Percentiles rank a stretch among this genome's conserved stretches.
Conservation (phyloP, 108 stramenopile genomes). For the Schizochytrium sp. region DNA sequence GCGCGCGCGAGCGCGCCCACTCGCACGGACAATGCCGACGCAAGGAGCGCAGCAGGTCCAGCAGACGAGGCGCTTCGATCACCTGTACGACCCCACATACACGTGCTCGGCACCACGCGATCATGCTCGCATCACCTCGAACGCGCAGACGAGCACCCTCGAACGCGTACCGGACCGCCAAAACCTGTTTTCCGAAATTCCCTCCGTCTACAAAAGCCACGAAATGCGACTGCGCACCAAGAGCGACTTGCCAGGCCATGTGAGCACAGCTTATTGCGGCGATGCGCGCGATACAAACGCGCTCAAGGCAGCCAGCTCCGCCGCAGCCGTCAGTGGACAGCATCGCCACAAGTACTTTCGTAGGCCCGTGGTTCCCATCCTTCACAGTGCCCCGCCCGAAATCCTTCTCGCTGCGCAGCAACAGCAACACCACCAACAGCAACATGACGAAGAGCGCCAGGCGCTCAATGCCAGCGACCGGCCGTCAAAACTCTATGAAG, state of each 20-base stretch:
- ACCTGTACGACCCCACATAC: not conserved
- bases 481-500: not conserved
- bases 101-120: not conserved
- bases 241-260: not conserved
- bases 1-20: no score
- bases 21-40: not conserved
- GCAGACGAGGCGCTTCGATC: not conserved
- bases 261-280: not conserved
- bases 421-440: no score
- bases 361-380: conserved; percentile 46
- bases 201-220: not conserved
- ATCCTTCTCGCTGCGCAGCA: conserved; percentile 36
- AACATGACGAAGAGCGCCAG: not conserved
- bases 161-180: not conserved
- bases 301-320: conserved; percentile 3
- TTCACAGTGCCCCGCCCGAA: conserved; percentile 43
- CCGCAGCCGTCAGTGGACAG: conserved; percentile 28
- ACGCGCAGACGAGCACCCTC: not conserved
- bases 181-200: not conserved
- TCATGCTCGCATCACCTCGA: not conserved
- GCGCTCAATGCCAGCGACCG: not conserved
- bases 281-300: not conserved
- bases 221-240: not conserved
- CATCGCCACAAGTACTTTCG: conserved; percentile 46
- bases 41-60: not conserved